Evolutionary conservation across 768 basidiomycete genomes (phyloP), one percentile per base, ranked within the genome.

Genomic region (Phaeotremella skinneri): DNA sequence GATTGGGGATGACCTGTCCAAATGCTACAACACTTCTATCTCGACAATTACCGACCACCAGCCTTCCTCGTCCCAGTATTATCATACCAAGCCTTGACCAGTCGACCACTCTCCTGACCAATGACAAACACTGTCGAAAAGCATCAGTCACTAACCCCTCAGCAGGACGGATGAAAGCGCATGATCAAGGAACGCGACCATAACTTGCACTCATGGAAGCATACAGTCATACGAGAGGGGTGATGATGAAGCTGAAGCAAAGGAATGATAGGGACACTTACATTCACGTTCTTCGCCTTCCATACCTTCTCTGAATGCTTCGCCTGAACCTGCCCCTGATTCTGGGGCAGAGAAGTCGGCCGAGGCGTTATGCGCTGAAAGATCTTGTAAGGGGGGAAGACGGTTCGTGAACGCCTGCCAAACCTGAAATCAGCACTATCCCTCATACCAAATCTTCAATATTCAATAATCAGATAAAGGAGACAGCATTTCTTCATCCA

Each of bases 251-350:
- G 23, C 20, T 17, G n/a, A 5, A n/a, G 7, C n/a, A n/a, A n/a
- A n/a, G n/a, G n/a, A n/a, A n/a, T n/a, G n/a, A n/a, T n/a, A 23
- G 31, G 3, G 5, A 45, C n/a, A 81, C 86, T 81, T 73, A 94
- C 92, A 66, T 80, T 94, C 91, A 63, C 93, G 83, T 74, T 97
- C 92, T 14, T 89, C 90, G n/a, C 83, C 85, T 55, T 97, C 92
- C 59, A 97, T 82, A 1, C 92, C 93, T 75, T 94, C 92, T 64
- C 90, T 81, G 70, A 97, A 97, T 13, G 83, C 79, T 63, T 88
- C 86, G 4, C 89, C 84, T 1, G 79, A 72, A 62, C 85, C 87
- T 88, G 90, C 61, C 88, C 84, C 48, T 85, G 82, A 72, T 88
- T 90, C n/a, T 83, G 81, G 1, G 81, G 82, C 39, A 83, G 85